Percentiles rank a stretch among this genome's conserved stretches.
phyloP scores from a whole-genome alignment of 306 rosid genomes.

The Corylus americana region DNA sequence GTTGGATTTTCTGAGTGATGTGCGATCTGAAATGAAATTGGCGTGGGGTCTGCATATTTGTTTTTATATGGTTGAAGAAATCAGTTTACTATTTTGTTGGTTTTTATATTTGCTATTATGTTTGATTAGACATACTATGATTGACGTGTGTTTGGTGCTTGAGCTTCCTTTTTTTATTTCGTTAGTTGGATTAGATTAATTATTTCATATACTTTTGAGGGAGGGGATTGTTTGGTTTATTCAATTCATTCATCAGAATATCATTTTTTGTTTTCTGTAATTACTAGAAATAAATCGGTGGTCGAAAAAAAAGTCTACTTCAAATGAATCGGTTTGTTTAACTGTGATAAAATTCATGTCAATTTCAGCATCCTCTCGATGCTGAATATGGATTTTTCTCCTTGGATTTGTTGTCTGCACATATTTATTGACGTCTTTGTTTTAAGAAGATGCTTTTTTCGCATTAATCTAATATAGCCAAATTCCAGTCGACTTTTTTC shows the following conservation, averaged over 20 bases:
- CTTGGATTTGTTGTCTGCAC: background rate
- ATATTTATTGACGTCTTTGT: background rate
- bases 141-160: background rate
- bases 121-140: background rate
- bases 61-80: conserved; percentile 16
- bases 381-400: background rate
- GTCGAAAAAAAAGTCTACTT: too few relatives aligned
- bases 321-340: background rate
- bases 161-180: background rate
- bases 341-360: background rate
- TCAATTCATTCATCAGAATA: too few relatives aligned
- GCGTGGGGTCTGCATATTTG: conserved; percentile 29
- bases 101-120: background rate
- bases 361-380: background rate
- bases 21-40: conserved; percentile 23
- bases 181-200: background rate
- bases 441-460: background rate
- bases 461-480: background rate
- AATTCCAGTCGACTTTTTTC: background rate
- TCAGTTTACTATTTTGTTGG: background rate
- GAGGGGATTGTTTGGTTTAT: too few relatives aligned
- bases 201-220: background rate
- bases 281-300: too few relatives aligned
- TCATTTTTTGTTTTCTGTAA: too few relatives aligned
- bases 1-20: conserved; percentile 22